Conservation (phyloP, 306 rosid genomes). For the Argentina anserina region DNA sequence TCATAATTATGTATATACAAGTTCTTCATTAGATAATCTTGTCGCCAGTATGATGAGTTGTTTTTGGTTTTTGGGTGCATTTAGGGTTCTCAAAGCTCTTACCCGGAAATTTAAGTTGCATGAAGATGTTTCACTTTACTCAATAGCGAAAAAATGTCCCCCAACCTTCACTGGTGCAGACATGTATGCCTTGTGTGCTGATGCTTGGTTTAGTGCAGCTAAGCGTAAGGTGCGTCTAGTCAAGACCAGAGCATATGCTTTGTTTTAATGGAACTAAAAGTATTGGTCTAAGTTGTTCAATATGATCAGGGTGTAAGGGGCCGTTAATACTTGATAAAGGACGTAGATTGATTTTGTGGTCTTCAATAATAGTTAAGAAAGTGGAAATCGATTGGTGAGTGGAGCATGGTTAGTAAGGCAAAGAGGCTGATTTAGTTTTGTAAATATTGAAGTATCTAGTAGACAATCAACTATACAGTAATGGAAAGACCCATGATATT, state of each 20-base stretch:
- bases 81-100: conserved; percentile 84
- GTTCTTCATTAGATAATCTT: neutral
- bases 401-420: neutral
- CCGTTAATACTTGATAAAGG: neutral
- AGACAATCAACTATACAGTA: neutral
- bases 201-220: conserved; percentile 96
- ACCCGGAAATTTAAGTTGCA: conserved; percentile 81
- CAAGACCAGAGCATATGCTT: conserved; percentile 4
- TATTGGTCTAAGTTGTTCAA: neutral
- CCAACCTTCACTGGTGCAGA: conserved; percentile 95
- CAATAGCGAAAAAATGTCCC: conserved; percentile 80
- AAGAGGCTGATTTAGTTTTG: neutral
- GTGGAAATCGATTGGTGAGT: neutral
- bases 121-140: conserved; percentile 61
- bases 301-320: neutral
- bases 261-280: neutral
- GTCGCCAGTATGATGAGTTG: neutral
- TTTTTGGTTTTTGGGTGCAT: conserved; percentile 7
- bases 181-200: conserved; percentile 96
- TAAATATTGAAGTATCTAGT: neutral
- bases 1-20: neutral
- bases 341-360: neutral
- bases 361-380: neutral
- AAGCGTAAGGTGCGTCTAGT: conserved; percentile 64
- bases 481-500: neutral